phyloP scores from a whole-genome alignment of 495 filamentous ascomycete genomes.

The Tuber brumale region DNA sequence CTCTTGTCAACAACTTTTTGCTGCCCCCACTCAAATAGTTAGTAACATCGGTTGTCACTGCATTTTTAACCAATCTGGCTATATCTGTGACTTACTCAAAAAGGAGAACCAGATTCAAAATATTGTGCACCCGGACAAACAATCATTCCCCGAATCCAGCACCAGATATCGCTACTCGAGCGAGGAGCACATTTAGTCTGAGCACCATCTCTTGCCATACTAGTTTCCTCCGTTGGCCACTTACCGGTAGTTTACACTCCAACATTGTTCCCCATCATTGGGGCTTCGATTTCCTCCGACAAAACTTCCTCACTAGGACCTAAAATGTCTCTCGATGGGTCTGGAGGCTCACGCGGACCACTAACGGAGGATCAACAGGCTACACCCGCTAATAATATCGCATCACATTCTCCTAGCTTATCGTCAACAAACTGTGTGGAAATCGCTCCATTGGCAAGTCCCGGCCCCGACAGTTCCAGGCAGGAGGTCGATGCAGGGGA shows the following conservation, averaged over 20 bases:
- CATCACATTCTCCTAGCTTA: not conserved
- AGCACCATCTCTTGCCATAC: not conserved
- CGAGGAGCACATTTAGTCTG: not conserved
- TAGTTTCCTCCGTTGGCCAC: not conserved
- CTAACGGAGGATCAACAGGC: not conserved
- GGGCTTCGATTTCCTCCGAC: not conserved
- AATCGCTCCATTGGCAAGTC: not conserved
- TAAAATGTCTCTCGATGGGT: not conserved
- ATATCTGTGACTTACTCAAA: not conserved
- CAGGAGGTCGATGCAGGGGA: slow-evolving; percentile 16
- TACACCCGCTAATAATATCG: not conserved
- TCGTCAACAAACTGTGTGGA: not conserved
- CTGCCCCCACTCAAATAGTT: not conserved
- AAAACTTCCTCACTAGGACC: not conserved
- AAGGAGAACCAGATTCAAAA: not conserved
- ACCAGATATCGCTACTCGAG: not conserved
- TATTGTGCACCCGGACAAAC: not conserved
- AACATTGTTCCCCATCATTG: not conserved
- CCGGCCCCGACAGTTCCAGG: not conserved
- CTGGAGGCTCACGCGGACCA: not conserved
- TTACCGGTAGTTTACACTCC: not conserved
- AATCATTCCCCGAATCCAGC: not conserved
- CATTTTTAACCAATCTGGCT: not conserved
- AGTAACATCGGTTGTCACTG: not conserved
- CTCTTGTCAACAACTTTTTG: not conserved